Conservation (phyloP, 1,284 basidiomycete species). For the Cryptococcus amylolentus region DNA sequence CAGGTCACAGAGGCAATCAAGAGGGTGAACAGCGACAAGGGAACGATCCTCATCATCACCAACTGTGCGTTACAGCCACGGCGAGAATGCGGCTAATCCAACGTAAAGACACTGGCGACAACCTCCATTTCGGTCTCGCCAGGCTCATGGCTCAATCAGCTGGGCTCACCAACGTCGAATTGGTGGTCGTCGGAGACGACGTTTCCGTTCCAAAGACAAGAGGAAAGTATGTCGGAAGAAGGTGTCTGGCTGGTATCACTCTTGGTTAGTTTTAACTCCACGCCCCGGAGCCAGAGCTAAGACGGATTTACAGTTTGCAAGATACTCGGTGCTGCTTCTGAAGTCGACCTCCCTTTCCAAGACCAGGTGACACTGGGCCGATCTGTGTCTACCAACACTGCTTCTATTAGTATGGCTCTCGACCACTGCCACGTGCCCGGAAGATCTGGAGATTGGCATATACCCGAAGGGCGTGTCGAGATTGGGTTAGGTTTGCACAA, state of each 20-base stretch:
- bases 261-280: slow-evolving; percentile 23
- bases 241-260: slow-evolving; percentile 52
- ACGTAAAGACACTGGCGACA: slow-evolving; percentile 48
- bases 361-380: slow-evolving; percentile 38
- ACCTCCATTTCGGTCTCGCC: slow-evolving; percentile 53
- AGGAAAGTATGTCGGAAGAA: slow-evolving; percentile 52
- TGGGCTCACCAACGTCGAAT: slow-evolving; percentile 49
- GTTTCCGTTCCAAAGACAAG: slow-evolving; percentile 52
- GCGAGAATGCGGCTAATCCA: background rate
- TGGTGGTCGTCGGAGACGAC: slow-evolving; percentile 53
- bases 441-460: slow-evolving; percentile 48
- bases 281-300: background rate
- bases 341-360: slow-evolving; percentile 35
- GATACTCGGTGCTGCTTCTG: slow-evolving; percentile 42
- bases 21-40: slow-evolving; percentile 49
- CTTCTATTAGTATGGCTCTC: slow-evolving; percentile 51
- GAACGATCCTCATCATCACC: slow-evolving; percentile 50
- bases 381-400: slow-evolving; percentile 44
- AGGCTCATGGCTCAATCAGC: slow-evolving; percentile 39
- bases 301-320: slow-evolving; percentile 36
- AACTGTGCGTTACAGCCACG: slow-evolving; percentile 42
- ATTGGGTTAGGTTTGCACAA: slow-evolving; percentile 55
- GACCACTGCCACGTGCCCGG: slow-evolving; percentile 56
- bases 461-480: slow-evolving; percentile 50
- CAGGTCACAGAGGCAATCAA: slow-evolving; percentile 53